Base-by-base conservation (phyloP, 2,329 filamentous ascomycete genomes). In the Phyllosticta paracitricarpa region DNA sequence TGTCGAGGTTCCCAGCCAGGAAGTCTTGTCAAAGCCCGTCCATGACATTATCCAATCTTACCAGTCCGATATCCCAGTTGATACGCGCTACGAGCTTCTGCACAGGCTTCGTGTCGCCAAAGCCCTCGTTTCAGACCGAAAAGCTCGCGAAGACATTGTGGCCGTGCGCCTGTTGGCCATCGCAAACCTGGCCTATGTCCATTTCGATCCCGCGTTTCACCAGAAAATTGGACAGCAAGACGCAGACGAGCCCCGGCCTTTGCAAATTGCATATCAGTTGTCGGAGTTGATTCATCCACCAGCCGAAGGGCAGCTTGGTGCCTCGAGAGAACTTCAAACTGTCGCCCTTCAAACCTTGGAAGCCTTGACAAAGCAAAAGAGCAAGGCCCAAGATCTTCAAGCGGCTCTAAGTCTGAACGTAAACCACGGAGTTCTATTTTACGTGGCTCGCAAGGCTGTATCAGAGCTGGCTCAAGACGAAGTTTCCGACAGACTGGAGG, bases 351-450 rank as follows among this genome's bases (percentile, higher is more conserved):
- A 85, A 58, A 83, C 93, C 0, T 79, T 99, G 57, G 91, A 97
- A 71, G 89, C 90, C n/a, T 81, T 99, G 61, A 85, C 89, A 6
- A 88, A 85, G 70, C 90, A 90, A 71, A 87, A 89, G 68, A 78
- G 82, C 61, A 92, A 91, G 69, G 84, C 87, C 30, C 79, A 85
- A 35, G 94, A 99, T 71, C 88, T 99, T 25, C 86, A 91, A 65
- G 86, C 90, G 52, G 91, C 94, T n/a, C 79, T 99, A 52, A 96
- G 91, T 69, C 90, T 95, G 59, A 96, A 93, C 67, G 93, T 97
- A 48, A 97, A 96, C 68, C 95, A 99, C 68, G 95, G 94, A 14
- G 88, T 97, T 30, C 81, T 99, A 54, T 88, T 97, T 66, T 97
- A 97, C 69, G 84, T 97, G 66, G 88, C 96, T 57, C 85, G 93